Conservation (phyloP, 2,329 filamentous ascomycete species). For the Microdochium nivale region DNA sequence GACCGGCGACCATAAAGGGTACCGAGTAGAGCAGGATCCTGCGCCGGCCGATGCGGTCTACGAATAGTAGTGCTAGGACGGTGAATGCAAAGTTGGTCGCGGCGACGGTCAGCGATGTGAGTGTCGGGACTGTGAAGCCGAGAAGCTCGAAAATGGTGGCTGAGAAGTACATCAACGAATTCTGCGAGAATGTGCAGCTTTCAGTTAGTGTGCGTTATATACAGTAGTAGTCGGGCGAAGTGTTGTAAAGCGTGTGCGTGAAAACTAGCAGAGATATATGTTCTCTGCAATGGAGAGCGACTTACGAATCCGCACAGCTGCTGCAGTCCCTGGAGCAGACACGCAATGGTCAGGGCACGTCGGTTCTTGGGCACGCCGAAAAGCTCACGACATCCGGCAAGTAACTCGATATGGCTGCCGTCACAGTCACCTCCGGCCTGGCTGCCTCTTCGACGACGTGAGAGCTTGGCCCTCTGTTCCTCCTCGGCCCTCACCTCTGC, state of each 20-base stretch:
- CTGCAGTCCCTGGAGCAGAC: slow-evolving; percentile 77
- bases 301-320: slow-evolving; percentile 77
- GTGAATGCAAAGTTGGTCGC: slow-evolving; percentile 78
- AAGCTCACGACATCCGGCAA: slow-evolving; percentile 43
- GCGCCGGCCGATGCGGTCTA: slow-evolving; percentile 72
- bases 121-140: slow-evolving; percentile 68
- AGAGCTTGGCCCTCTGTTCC: slow-evolving; percentile 37
- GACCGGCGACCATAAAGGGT: slow-evolving; percentile 71
- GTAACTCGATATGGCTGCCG: slow-evolving; percentile 20
- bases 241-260: no score
- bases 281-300: no score
- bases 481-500: slow-evolving; percentile 64
- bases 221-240: no score
- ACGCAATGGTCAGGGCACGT: slow-evolving; percentile 75
- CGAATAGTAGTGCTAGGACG: slow-evolving; percentile 62
- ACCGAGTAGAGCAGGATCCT: slow-evolving; percentile 76
- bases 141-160: slow-evolving; percentile 73
- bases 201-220: slow-evolving; percentile 1
- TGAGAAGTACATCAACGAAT: slow-evolving; percentile 88
- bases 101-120: slow-evolving; percentile 73
- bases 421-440: slow-evolving; percentile 14
- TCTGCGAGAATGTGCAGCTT: slow-evolving; percentile 35
- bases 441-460: slow-evolving; percentile 11
- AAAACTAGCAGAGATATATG: no score
- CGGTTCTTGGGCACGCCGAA: slow-evolving; percentile 53